Conservation (phyloP, 495 filamentous ascomycete genomes). For the Xylaria curta region DNA sequence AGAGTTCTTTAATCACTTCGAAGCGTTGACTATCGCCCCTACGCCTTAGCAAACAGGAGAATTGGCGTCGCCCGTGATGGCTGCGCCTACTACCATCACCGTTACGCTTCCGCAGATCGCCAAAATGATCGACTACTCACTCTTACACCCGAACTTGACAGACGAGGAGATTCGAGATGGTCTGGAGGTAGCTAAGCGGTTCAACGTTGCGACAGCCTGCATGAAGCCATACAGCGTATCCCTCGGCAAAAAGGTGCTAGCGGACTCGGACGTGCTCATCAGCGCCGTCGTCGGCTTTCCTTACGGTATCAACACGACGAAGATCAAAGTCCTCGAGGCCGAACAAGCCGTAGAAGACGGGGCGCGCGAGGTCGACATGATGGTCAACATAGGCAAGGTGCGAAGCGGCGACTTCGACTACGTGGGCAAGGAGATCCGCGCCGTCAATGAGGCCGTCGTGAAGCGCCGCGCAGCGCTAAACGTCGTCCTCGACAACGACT, state of each 20-base stretch:
- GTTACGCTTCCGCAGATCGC: slow-evolving; percentile 60
- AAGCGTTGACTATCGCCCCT: background rate
- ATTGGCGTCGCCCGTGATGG: slow-evolving; percentile 22
- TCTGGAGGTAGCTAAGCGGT: slow-evolving; percentile 52
- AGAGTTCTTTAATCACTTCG: background rate
- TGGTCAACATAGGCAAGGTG: slow-evolving; percentile 65
- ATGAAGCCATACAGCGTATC: slow-evolving; percentile 62
- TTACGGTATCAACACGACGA: slow-evolving; percentile 61
- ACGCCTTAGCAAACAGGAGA: background rate
- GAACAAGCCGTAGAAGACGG: slow-evolving; percentile 53
- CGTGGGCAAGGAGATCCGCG: slow-evolving; percentile 55
- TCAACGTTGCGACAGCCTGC: slow-evolving; percentile 62
- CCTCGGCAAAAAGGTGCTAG: slow-evolving; percentile 53
- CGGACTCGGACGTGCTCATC: slow-evolving; percentile 54
- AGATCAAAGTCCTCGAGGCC: slow-evolving; percentile 60
- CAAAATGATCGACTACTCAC: slow-evolving; percentile 66
- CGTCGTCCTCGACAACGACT: slow-evolving; percentile 67
- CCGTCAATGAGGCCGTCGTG: slow-evolving; percentile 55
- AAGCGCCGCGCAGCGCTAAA: slow-evolving; percentile 55
- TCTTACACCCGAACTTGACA: slow-evolving; percentile 66
- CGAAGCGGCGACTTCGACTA: slow-evolving; percentile 63
- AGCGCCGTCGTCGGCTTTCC: slow-evolving; percentile 67
- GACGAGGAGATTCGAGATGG: slow-evolving; percentile 59
- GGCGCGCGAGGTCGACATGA: slow-evolving; percentile 64
- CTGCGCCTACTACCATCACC: slow-evolving; percentile 44